Percentiles rank a stretch among this genome's conserved stretches.
These are phyloP conservation scores for Gossypium arboreum DNA, from an alignment of 345 rosid genomes.

Conservation along the genomic window DNA sequence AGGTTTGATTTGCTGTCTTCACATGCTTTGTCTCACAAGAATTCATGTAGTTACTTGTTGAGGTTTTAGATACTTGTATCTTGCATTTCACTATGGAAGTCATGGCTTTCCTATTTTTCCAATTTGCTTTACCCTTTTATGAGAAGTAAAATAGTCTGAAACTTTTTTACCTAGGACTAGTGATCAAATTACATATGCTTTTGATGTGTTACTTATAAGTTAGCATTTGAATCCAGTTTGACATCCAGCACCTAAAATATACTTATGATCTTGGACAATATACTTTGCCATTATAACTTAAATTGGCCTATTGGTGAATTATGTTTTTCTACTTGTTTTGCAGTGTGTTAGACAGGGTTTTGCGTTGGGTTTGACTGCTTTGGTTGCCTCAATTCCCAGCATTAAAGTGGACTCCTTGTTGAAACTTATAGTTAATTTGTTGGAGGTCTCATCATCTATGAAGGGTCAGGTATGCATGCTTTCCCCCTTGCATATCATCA, in stretches of 20 bases:
- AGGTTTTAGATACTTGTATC: neutral
- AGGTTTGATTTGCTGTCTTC: slow-evolving; percentile 42
- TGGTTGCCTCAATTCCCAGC: slow-evolving; percentile 47
- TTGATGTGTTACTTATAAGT: neutral
- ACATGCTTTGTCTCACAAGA: neutral
- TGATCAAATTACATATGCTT: neutral
- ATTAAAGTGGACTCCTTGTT: slow-evolving; percentile 64
- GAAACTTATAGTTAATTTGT: slow-evolving; percentile 59
- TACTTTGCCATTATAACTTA: neutral
- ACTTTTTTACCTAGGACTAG: neutral
- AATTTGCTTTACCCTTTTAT: slow-evolving; percentile 1
- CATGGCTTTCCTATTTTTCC: neutral
- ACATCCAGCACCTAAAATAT: neutral
- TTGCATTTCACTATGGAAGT: neutral
- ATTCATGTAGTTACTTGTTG: neutral
- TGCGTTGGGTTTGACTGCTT: slow-evolving; percentile 76
- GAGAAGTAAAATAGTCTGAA: neutral
- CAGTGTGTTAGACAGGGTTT: slow-evolving; percentile 98
- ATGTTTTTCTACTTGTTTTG: slow-evolving; percentile 18
- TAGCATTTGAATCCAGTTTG: neutral
- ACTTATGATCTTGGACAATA: neutral
- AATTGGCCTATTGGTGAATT: slow-evolving; percentile 6
- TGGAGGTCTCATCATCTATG: slow-evolving; percentile 86
- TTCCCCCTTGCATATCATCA: neutral
- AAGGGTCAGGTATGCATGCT: slow-evolving; percentile 76